Evolutionary conservation across 202 grass and related monocot genomes (phyloP).

Genomic region (Cymbopogon flexuosus): DNA sequence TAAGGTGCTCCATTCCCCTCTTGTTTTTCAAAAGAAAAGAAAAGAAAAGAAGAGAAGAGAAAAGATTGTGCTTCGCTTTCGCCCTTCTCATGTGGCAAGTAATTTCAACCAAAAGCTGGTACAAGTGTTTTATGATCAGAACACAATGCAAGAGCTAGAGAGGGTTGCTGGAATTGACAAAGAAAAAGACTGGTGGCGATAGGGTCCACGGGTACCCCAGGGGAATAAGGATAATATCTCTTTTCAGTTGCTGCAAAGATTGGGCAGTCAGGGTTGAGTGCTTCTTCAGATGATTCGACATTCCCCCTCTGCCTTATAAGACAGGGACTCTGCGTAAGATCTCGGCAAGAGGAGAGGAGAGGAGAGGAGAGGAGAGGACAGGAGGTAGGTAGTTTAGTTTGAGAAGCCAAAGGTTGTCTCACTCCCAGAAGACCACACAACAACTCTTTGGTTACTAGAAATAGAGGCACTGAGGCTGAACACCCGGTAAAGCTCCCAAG

Average conservation of each 20-base stretch:
- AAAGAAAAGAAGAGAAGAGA: conserved; percentile 22
- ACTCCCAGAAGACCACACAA: conserved; percentile 26
- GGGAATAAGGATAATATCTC: conserved; percentile 93
- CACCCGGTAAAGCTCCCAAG: conserved; percentile 31
- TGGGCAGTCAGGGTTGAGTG: conserved; percentile 40
- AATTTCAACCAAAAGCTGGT: conserved; percentile 57
- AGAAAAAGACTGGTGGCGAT: conserved; percentile 40
- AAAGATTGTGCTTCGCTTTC: conserved; percentile 61
- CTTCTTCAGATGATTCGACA: conserved; percentile 51
- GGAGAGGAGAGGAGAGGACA: conserved; percentile 10
- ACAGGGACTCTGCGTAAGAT: conserved; percentile 14
- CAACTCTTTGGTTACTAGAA: conserved; percentile 47
- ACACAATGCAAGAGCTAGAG: not conserved
- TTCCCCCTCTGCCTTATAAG: conserved; percentile 51
- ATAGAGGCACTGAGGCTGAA: conserved; percentile 39
- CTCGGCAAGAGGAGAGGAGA: conserved; percentile 25
- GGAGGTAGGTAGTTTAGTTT: conserved; percentile 23
- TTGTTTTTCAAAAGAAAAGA: conserved; percentile 48
- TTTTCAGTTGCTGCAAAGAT: conserved; percentile 58
- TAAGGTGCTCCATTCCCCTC: conserved; percentile 56
- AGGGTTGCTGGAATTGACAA: conserved; percentile 34
- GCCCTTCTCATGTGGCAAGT: conserved; percentile 56
- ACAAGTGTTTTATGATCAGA: conserved; percentile 45
- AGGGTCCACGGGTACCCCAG: conserved; percentile 41
- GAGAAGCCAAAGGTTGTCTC: conserved; percentile 36